A percentile compares a stretch with the other conserved stretches of the same genome.
Evolutionary conservation across 352 stramenopile genomes (phyloP).

Genomic region (Phytophthora brassicae): DNA sequence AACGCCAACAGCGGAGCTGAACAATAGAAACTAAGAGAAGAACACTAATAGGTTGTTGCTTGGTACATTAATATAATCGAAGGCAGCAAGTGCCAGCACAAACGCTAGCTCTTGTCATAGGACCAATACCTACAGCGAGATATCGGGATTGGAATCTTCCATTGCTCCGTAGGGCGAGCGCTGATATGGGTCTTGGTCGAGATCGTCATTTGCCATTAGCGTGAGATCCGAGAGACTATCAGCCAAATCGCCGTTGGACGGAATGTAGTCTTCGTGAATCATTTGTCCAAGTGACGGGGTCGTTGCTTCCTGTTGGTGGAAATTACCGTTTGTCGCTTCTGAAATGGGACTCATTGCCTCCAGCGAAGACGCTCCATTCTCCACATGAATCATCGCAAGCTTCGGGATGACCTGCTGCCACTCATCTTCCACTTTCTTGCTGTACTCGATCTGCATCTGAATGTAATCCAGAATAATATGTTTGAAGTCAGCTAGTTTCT

Average conservation of each 20-base stretch:
- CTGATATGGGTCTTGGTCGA: conserved; percentile 31
- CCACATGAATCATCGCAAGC: conserved; percentile 72
- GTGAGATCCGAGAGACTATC: conserved; percentile 59
- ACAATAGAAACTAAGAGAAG: conserved; percentile 23
- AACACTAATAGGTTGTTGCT: conserved; percentile 19
- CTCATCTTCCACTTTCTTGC: conserved; percentile 89
- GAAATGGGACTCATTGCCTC: conserved; percentile 44
- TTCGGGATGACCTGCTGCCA: conserved; percentile 81
- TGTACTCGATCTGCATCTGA: conserved; percentile 96
- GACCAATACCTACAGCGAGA: conserved; percentile 30
- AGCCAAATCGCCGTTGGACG: conserved; percentile 50
- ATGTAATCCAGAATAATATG: conserved; percentile 97
- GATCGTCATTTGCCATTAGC: conserved; percentile 40
- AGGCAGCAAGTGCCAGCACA: conserved; percentile 8
- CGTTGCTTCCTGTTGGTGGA: conserved; percentile 16
- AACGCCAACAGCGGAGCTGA: conserved; percentile 11
- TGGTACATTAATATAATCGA: conserved; percentile 42
- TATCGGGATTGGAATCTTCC: conserved; percentile 36
- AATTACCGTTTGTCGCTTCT: conserved; percentile 19
- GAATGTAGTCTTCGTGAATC: conserved; percentile 81
- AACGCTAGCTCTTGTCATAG: not conserved
- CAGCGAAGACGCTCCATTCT: conserved; percentile 36
- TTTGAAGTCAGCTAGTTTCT: conserved; percentile 96
- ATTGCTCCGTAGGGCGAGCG: conserved; percentile 35
- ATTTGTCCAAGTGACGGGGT: conserved; percentile 30